These are phyloP conservation scores for Rhododendron mucronatum DNA, from an alignment of 148 eudicot species.

Conservation along the genomic window DNA sequence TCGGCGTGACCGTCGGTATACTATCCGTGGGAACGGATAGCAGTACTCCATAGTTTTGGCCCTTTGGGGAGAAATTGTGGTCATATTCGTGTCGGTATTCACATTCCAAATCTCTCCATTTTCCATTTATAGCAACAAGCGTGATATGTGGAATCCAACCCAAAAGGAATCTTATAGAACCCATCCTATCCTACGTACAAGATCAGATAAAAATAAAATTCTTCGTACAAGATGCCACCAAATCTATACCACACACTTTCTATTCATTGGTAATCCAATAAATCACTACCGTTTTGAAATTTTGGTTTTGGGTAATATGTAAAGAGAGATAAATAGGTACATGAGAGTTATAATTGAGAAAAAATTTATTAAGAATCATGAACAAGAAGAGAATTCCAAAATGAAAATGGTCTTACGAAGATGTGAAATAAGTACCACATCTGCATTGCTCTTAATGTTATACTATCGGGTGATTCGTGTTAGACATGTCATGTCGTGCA, in stretches of 20 bases:
- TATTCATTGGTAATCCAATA: too few relatives aligned
- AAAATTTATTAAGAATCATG: too few relatives aligned
- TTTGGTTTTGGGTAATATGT: too few relatives aligned
- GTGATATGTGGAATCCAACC: neutral
- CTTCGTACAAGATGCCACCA: slow-evolving; percentile 3
- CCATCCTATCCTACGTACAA: neutral
- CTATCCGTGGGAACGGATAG: too few relatives aligned
- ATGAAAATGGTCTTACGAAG: too few relatives aligned
- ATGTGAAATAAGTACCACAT: neutral
- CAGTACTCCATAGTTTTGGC: too few relatives aligned
- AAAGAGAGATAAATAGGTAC: too few relatives aligned
- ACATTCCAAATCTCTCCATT: neutral
- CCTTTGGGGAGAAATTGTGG: neutral
- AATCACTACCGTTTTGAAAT: too few relatives aligned
- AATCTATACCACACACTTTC: neutral
- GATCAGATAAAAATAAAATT: neutral
- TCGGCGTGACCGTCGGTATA: too few relatives aligned
- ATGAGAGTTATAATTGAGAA: too few relatives aligned
- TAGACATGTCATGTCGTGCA: neutral
- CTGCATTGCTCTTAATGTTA: neutral
- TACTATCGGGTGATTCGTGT: neutral
- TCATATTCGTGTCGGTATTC: neutral
- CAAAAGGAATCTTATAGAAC: neutral
- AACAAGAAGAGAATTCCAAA: too few relatives aligned
- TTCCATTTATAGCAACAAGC: neutral